These are phyloP conservation scores for Naumovozyma castellii DNA, from an alignment of 805 yeast species.

Conservation along the genomic window DNA sequence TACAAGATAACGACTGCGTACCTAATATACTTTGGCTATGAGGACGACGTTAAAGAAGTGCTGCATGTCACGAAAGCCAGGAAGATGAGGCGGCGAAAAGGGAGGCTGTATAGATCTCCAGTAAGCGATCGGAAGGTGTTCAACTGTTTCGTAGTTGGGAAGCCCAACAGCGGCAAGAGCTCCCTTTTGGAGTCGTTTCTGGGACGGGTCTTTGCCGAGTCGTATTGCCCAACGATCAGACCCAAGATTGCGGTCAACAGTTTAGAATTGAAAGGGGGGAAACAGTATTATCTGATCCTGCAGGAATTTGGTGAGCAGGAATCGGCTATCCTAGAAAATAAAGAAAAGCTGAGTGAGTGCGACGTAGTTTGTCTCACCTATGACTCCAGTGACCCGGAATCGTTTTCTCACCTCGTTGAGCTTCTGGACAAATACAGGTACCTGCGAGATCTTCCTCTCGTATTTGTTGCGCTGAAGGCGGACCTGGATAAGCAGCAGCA, in stretches of 20 bases:
- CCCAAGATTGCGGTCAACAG: constrained; percentile 83
- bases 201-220: constrained; percentile 58
- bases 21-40: constrained; percentile 84
- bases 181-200: constrained; percentile 76
- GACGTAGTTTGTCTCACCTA: constrained; percentile 85
- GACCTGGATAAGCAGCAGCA: constrained; percentile 95
- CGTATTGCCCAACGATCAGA: constrained; percentile 71
- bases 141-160: constrained; percentile 82
- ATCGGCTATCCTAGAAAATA: constrained; percentile 62
- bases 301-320: constrained; percentile 88
- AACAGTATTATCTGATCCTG: constrained; percentile 82
- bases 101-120: constrained; percentile 56
- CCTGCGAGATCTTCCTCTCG: constrained; percentile 62
- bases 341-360: constrained; percentile 62
- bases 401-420: constrained; percentile 73
- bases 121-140: constrained; percentile 83
- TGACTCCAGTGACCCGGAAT: constrained; percentile 93
- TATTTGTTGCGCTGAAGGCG: constrained; percentile 88
- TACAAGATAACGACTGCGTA: constrained; percentile 78
- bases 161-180: constrained; percentile 78
- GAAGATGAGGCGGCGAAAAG: constrained; percentile 53
- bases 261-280: constrained; percentile 88
- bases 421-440: constrained; percentile 51
- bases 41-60: constrained; percentile 42
- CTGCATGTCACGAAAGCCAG: constrained; percentile 77